Conservation (phyloP, 208 protist genomes). For the Crithidia bombi region DNA sequence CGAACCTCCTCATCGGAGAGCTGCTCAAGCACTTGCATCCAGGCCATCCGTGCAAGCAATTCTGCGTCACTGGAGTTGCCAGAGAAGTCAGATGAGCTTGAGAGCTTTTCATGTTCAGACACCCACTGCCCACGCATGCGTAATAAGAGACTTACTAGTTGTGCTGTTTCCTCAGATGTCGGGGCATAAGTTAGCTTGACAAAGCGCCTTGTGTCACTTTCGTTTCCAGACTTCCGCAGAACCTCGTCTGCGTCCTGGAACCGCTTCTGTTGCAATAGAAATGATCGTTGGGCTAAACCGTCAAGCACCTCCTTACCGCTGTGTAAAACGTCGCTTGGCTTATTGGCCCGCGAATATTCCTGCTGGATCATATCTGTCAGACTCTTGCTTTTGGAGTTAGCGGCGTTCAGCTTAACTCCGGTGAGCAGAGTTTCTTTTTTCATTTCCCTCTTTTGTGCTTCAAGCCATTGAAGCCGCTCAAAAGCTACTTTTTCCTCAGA, state of each 20-base stretch:
- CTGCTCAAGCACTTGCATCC: conserved; percentile 58
- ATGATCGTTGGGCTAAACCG: conserved; percentile 41
- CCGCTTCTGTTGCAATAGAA: conserved; percentile 35
- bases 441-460: conserved; percentile 7
- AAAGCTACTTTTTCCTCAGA: conserved; percentile 8
- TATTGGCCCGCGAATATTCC: conserved; percentile 29
- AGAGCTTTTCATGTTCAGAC: conserved; percentile 18
- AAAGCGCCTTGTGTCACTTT: conserved; percentile 48
- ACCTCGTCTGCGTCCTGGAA: conserved; percentile 74
- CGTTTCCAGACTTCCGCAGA: conserved; percentile 48
- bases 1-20: conserved; percentile 51
- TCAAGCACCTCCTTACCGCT: conserved; percentile 61
- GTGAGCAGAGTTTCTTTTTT: conserved; percentile 2
- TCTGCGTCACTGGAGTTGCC: neutral
- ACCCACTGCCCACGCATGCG: conserved; percentile 9
- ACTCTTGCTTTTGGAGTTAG: neutral
- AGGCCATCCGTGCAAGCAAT: conserved; percentile 35
- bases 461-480: conserved; percentile 20
- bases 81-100: neutral
- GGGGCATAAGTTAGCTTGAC: conserved; percentile 52
- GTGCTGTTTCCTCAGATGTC: conserved; percentile 11
- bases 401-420: neutral
- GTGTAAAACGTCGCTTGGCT: conserved; percentile 61
- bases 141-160: conserved; percentile 21
- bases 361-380: conserved; percentile 23